Conservation (phyloP, 2,329 filamentous ascomycete species). For the Neonectria sp. region DNA sequence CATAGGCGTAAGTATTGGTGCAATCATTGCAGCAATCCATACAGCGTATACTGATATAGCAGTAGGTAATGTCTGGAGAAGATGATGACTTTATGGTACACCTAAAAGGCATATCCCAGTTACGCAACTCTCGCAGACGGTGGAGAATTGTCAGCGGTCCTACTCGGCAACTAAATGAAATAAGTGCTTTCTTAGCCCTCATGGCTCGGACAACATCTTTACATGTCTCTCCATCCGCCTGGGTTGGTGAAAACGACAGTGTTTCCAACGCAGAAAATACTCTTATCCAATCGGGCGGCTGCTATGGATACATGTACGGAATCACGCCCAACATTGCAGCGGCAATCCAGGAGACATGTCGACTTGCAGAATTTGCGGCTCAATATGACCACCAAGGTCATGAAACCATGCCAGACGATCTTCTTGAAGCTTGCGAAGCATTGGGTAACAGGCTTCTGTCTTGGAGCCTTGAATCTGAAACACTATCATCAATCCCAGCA, state of each 20-base stretch:
- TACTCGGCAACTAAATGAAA: slow-evolving; percentile 27
- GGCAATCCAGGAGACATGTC: slow-evolving; percentile 23
- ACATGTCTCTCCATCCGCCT: background rate
- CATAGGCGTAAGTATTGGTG: slow-evolving; percentile 9
- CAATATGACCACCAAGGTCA: slow-evolving; percentile 8
- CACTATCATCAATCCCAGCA: background rate
- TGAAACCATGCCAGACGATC: slow-evolving; percentile 8
- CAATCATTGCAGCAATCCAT: background rate
- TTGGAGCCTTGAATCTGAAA: slow-evolving; percentile 21
- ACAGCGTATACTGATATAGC: background rate
- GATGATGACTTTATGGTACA: slow-evolving; percentile 23
- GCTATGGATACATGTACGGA: slow-evolving; percentile 28
- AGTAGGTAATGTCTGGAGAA: slow-evolving; percentile 27
- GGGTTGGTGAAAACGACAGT: background rate
- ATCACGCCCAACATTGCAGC: slow-evolving; percentile 20
- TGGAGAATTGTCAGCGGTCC: slow-evolving; percentile 27
- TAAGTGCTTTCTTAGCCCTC: slow-evolving; percentile 31
- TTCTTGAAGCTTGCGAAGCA: slow-evolving; percentile 21
- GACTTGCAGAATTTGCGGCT: slow-evolving; percentile 16
- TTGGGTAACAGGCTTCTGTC: slow-evolving; percentile 20
- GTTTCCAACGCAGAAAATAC: background rate
- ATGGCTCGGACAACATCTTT: slow-evolving; percentile 31
- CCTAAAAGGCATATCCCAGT: slow-evolving; percentile 22
- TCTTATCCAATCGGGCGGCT: slow-evolving; percentile 13
- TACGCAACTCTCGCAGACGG: slow-evolving; percentile 23